These are phyloP conservation scores for Diaporthe vaccinii DNA, from an alignment of 2,329 filamentous ascomycete genomes.

Conservation along the genomic window DNA sequence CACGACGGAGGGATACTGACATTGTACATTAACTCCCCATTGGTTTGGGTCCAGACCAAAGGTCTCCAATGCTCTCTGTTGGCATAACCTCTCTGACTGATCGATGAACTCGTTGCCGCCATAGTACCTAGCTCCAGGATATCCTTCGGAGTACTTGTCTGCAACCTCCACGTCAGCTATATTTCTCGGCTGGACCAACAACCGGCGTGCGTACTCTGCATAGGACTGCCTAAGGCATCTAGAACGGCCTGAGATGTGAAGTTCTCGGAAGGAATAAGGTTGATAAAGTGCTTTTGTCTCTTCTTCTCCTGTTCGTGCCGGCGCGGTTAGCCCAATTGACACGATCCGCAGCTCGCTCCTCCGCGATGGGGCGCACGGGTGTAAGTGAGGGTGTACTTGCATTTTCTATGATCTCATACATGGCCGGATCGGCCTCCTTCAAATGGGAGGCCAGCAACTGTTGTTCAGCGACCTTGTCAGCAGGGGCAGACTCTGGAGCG, in stretches of 20 bases:
- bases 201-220: slow-evolving; percentile 77
- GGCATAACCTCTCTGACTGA: slow-evolving; percentile 88
- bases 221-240: slow-evolving; percentile 91
- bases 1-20: slow-evolving; percentile 59
- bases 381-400: slow-evolving; percentile 60
- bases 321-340: slow-evolving; percentile 15
- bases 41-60: slow-evolving; percentile 86
- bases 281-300: slow-evolving; percentile 98
- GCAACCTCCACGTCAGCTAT: slow-evolving; percentile 49
- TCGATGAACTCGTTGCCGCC: slow-evolving; percentile 98
- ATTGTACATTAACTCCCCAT: slow-evolving; percentile 98
- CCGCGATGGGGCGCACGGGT: too few relatives aligned
- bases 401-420: slow-evolving; percentile 92
- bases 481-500: slow-evolving; percentile 37
- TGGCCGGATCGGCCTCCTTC: slow-evolving; percentile 85
- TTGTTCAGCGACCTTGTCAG: slow-evolving; percentile 39
- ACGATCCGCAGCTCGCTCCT: not conserved
- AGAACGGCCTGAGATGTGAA: slow-evolving; percentile 94
- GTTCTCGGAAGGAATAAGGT: slow-evolving; percentile 95
- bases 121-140: slow-evolving; percentile 96
- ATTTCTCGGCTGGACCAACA: slow-evolving; percentile 33
- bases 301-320: slow-evolving; percentile 82
- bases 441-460: slow-evolving; percentile 86
- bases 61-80: slow-evolving; percentile 88
- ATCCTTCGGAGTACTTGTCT: slow-evolving; percentile 99